Evolutionary conservation across 352 stramenopile species (phyloP), one percentile per base, ranked within the genome.

Genomic region (Phytophthora parvispora): DNA sequence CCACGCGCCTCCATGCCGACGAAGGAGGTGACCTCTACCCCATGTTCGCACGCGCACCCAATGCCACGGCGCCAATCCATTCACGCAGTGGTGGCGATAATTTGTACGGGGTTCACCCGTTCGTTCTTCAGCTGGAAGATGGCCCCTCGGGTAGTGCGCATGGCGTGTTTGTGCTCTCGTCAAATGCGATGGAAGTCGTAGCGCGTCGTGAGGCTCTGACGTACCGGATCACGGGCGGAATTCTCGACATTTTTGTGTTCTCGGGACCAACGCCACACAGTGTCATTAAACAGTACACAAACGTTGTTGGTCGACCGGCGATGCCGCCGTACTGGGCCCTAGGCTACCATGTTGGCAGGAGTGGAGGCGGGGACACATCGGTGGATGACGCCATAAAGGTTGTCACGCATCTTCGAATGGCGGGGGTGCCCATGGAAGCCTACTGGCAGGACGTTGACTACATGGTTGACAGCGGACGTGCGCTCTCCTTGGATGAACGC

Each of bases 171-270:
- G 60, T 98, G 52, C 62, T 86, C 1, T 94, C 90, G 36, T 91
- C 86, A 0, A 97, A 97, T 40, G 92, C 89, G 2, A 95, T 98
- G 85, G 92, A 98, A 64, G 87, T 95, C 3, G 74, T 93, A 31
- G 78, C 86, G 20, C 87, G 87, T 45, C 66, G 69, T 1, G 42
- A 80, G 24, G 83, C 88, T 6, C 57, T 97, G 15, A 96, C 90
- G 16, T 97, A 94, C 63, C 87, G 90, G 6, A 67, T 87, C 0
- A 92, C 87, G 0, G 92, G 92, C 27, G 92, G 92, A 25, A 70
- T 98, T 27, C 28, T 97, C 6, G 92, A 98, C 55, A 72, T 97
- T 3, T 91, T 90, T 52, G 67, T 97, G 0, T 95, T 97, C 38
- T 64, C 78, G 6, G 92, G 92, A 0, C 80, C 89, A 6, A 83